Base-by-base conservation (phyloP, 2,329 filamentous ascomycete genomes). In the Atkinsonella hypoxylon region DNA sequence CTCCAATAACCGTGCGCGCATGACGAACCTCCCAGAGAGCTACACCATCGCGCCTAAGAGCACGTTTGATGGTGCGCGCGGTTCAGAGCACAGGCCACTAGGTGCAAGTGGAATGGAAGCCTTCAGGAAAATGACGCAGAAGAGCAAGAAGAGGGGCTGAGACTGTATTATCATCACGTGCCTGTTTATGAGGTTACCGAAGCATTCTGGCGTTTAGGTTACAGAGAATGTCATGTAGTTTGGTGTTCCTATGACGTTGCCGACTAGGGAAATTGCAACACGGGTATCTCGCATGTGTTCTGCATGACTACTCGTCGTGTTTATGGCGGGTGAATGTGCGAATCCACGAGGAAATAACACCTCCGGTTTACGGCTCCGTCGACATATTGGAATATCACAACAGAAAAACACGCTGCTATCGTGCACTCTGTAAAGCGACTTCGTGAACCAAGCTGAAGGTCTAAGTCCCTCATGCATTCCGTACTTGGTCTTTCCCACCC, bases 61-160 rank as follows among this genome's bases (percentile, higher is more conserved):
- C 62, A 83, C 77, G 0, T 83, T 81, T 57, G 77, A 81, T 56
- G 72, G 75, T 18, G 67, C 66, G 30, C 68, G 70, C 40, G 70
- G 67, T 4, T 66, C 72, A 6, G 77, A 79, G 55, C 77, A 77
- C 55, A 71, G 78, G 41, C 81, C 81, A 11, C 77, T 83, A 54
- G 81, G 81, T 48, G 74, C 79, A n/a, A 74, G 73, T 54, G 81
- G 80, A 52, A 71, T 79, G 63, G 80, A 82, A 56, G 80, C 81
- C 1, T 84, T 84, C 68, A 73, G 78, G 55, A 80, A 74, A 67
- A 82, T 84, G 74, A 81, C 78, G 10, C 74, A 79, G 59, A 82
- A 79, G 66, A 73, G 73, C 55, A 83, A 82, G 70, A 79, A 78
- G 68, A 61, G 61, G 55, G 56, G 57, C 5, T 59, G 30, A 51